phyloP scores from a whole-genome alignment of 1,284 basidiomycete genomes.

The Trametes polyzona region DNA sequence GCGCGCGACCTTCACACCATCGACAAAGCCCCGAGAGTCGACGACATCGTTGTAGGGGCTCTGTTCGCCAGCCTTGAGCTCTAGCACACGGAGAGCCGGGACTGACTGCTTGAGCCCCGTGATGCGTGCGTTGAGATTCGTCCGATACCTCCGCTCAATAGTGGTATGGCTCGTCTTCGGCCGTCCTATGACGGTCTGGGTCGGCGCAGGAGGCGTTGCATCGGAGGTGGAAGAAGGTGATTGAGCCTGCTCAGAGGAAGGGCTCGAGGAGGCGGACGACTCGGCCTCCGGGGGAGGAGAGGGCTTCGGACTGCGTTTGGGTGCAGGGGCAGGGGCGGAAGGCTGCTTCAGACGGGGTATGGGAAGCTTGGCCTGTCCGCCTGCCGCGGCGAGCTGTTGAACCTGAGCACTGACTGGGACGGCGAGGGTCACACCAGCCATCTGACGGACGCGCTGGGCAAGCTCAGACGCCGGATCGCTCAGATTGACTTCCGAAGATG shows the following conservation, averaged over 20 bases:
- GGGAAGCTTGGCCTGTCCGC: conserved; percentile 38
- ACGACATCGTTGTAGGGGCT: conserved; percentile 53
- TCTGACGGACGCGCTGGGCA: conserved; percentile 59
- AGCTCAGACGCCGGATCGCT: conserved; percentile 54
- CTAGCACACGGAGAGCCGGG: conserved; percentile 78
- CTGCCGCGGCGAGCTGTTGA: conserved; percentile 37
- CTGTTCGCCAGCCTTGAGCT: conserved; percentile 38
- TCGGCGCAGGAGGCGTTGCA: conserved; percentile 15
- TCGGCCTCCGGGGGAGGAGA: conserved; percentile 36
- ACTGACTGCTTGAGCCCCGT: conserved; percentile 82
- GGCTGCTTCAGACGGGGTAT: conserved; percentile 40
- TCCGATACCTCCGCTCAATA: conserved; percentile 88
- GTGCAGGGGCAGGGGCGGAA: conserved; percentile 20
- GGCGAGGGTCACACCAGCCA: conserved; percentile 64
- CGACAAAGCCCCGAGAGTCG: conserved; percentile 77
- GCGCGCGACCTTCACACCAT: conserved; percentile 81
- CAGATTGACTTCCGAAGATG: conserved; percentile 30
- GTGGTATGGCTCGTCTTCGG: conserved; percentile 91
- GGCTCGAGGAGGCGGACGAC: conserved; percentile 37
- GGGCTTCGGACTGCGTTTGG: conserved; percentile 33
- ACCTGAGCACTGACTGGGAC: conserved; percentile 49
- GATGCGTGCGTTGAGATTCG: conserved; percentile 90
- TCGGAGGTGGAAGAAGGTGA: conserved; percentile 28
- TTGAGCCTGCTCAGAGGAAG: conserved; percentile 26
- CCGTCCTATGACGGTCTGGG: conserved; percentile 43